Evolutionary conservation across 2,329 filamentous ascomycete species (phyloP).

Genomic region (Penicillium sp.): DNA sequence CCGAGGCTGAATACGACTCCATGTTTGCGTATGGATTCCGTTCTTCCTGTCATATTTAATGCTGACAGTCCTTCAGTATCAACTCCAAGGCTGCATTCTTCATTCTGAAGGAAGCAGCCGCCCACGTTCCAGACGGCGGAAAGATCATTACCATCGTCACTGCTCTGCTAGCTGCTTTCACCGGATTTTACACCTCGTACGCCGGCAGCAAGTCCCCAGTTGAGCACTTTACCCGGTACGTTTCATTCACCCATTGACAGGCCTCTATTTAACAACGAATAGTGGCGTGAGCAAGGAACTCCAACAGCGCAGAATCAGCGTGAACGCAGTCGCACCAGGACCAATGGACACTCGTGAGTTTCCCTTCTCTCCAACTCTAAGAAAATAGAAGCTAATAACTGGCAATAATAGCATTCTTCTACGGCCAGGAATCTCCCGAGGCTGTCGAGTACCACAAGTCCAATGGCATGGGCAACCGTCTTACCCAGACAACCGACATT

Average conservation of each 20-base stretch:
- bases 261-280: neutral
- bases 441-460: constrained; percentile 45
- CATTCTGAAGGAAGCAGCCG: constrained; percentile 42
- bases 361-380: neutral
- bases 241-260: constrained; percentile 13
- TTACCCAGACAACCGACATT: constrained; percentile 44
- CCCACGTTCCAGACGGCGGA: constrained; percentile 42
- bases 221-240: constrained; percentile 54
- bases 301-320: constrained; percentile 47
- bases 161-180: constrained; percentile 45
- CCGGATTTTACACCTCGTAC: constrained; percentile 44
- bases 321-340: constrained; percentile 52
- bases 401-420: constrained; percentile 40
- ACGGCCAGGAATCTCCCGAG: constrained; percentile 41
- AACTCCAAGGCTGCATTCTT: constrained; percentile 48
- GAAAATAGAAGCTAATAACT: neutral
- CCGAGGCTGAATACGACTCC: constrained; percentile 45
- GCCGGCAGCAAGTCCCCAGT: constrained; percentile 56
- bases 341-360: constrained; percentile 51
- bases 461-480: constrained; percentile 39
- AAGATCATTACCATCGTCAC: constrained; percentile 48
- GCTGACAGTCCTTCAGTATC: constrained; percentile 26
- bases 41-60: neutral
- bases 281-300: constrained; percentile 54
- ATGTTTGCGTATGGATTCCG: constrained; percentile 42